Evolutionary conservation across 768 basidiomycete genomes (phyloP), one percentile per base, ranked within the genome.

Genomic region (Mycena latifolia): DNA sequence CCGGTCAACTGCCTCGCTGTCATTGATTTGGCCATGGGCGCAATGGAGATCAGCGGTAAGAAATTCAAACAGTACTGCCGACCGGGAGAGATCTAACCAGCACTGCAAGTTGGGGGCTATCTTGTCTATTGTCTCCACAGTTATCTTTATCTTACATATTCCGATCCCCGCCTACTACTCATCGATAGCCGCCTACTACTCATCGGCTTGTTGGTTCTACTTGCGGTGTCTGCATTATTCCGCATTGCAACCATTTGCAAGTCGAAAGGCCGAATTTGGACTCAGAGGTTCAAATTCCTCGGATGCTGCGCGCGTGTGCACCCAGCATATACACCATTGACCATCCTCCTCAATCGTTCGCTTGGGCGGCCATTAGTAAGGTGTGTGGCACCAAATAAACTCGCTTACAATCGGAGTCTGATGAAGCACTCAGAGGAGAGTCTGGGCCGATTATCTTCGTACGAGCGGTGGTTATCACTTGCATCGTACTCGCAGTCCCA

Each of bases 11-110:
- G 56, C 12, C 56, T 58, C 56, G 56, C 56, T 58, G 24, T 47
- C 47, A 47, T 33, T 47, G 56, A 58, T 58, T 58, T 58, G 56
- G 45, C 46, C 45, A 58, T 48, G 25, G 47, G 31, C 56, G 35
- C 56, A 58, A 48, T 58, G 45, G 56, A 58, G 56, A 58, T 58
- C 56, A 45, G 56, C 12, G 45, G 56, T 58, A 45, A 58, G 56
- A 45, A 25, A 55, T 28, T 55, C 54, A 10, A 53, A 56, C 29
- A 48, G 28, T 45, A 48, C 22, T 58, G 37, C 47, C 28, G 35
- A 33, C 29, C 47, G 29, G 56, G 45, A 17, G 56, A 58, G 45
- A 58, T 47, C 55, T 57, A 22, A 47, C 29, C 25, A 45, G 25
- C 45, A 58, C 56, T n/a, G 56, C 22, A 28, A 58, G 56, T 58